Conservation (phyloP, 768 basidiomycete species). For the Tulasnella sp. region DNA sequence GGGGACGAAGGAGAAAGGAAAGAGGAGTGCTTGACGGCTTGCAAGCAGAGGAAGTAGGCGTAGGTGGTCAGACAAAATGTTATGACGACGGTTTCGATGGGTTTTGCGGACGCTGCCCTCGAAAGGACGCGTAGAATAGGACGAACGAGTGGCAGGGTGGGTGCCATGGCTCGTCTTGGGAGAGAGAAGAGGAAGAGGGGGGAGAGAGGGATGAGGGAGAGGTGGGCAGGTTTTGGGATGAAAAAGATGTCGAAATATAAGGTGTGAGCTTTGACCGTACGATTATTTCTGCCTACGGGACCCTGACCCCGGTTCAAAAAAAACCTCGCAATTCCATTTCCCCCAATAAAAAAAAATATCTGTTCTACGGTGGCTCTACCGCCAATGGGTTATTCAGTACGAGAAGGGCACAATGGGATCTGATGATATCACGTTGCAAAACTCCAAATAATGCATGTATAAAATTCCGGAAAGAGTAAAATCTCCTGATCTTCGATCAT, state of each 20-base stretch:
- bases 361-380: no score
- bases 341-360: not conserved
- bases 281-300: conserved; percentile 1
- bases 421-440: not conserved
- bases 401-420: not conserved
- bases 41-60: conserved; percentile 89
- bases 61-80: conserved; percentile 85
- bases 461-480: not conserved
- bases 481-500: not conserved
- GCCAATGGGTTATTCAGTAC: no score
- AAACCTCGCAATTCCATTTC: not conserved
- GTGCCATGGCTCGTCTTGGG: conserved; percentile 7
- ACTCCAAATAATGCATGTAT: not conserved
- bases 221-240: not conserved
- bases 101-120: conserved; percentile 29
- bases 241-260: conserved; percentile 2
- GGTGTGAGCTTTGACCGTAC: not conserved
- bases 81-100: conserved; percentile 75
- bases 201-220: not conserved
- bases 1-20: conserved; percentile 46
- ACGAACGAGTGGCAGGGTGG: conserved; percentile 14
- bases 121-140: conserved; percentile 21
- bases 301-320: not conserved
- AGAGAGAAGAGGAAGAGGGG: not conserved
- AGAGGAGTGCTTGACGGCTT: conserved; percentile 80